A percentile compares a stretch with the other conserved stretches of the same genome.
Evolutionary conservation across 208 protist genomes (phyloP).

Genomic region (Blechomonas ayalai): DNA sequence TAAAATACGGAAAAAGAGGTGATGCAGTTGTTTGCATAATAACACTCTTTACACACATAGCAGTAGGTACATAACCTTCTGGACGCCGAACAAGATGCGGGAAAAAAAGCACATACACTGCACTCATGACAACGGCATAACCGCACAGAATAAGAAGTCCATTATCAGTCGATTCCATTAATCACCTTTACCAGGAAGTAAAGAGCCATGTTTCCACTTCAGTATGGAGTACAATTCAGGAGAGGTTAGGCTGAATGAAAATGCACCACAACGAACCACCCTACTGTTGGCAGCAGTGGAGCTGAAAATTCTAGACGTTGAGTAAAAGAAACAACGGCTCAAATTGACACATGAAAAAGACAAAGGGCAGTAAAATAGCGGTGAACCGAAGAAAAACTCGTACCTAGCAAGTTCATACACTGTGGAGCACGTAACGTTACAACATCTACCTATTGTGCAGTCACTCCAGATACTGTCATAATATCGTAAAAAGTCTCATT

Average conservation of each 20-base stretch:
- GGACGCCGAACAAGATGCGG: conserved; percentile 8
- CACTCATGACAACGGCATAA: conserved; percentile 13
- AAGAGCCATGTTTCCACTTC: too few species aligned
- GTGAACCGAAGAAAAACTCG: too few species aligned
- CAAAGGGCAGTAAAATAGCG: background rate
- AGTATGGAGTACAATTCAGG: too few species aligned
- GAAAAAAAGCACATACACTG: conserved; percentile 13
- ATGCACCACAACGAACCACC: too few species aligned
- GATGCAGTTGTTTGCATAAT: background rate
- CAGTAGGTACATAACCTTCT: conserved; percentile 4
- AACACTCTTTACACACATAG: conserved; percentile 6
- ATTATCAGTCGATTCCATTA: background rate
- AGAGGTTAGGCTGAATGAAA: too few species aligned
- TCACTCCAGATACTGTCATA: too few species aligned
- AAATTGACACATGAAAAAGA: background rate
- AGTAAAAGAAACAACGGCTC: background rate
- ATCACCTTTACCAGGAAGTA: too few species aligned
- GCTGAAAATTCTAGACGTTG: too few species aligned
- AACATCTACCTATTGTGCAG: too few species aligned
- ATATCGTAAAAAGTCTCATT: background rate
- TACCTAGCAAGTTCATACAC: too few species aligned
- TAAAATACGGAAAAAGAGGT: conserved; percentile 1
- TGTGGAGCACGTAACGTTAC: too few species aligned
- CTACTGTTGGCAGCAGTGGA: too few species aligned
- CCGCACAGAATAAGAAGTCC: conserved; percentile 6